Evolutionary conservation across 768 basidiomycete genomes (phyloP), one percentile per base, ranked within the genome.

Genomic region (Podaxis rugospora): DNA sequence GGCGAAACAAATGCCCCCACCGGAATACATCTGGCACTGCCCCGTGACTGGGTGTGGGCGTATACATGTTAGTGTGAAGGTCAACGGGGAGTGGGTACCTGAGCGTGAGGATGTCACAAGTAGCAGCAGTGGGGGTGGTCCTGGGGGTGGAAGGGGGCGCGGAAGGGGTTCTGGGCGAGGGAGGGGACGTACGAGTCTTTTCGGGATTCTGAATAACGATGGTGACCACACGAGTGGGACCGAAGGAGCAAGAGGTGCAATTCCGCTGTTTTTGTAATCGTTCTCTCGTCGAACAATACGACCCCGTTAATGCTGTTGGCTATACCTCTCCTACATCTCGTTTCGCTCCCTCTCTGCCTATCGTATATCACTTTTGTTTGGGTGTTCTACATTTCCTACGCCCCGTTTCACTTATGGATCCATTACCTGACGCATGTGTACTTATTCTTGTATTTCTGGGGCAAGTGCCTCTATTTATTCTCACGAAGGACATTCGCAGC

Each of bases 81-180:
- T 87, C 10, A 78, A 78, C 44, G 87, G 85, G 2, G 75, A 73
- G 59, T 92, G 89, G 88, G 76, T 72, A 39, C 82, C 80, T 67
- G 86, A 88, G 64, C 78, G 77, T 53, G 76, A 76, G 50, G 60
- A 49, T 52, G 50, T 49, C n/a, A 35, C 16, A n/a, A 21, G 36
- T 37, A 32, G 37, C 25, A 40, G 35, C 35, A 35, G 39, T 10
- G 36, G 25, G 28, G 47, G 58, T 21, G 47, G 53, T 32, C 32
- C 32, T 27, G 35, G 27, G 62, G 42, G 63, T 55, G 42, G 63
- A 59, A 7, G 35, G 5, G 40, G 67, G 57, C 56, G 66, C 61
- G 55, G 57, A 44, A 67, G 70, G 54, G 77, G 78, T 23, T 74
- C 39, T 13, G 9, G 51, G 14, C 25, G 28, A 28, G 25, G 42